Evolutionary conservation across 495 filamentous ascomycete genomes (phyloP).

Genomic region (Extremus antarcticus): DNA sequence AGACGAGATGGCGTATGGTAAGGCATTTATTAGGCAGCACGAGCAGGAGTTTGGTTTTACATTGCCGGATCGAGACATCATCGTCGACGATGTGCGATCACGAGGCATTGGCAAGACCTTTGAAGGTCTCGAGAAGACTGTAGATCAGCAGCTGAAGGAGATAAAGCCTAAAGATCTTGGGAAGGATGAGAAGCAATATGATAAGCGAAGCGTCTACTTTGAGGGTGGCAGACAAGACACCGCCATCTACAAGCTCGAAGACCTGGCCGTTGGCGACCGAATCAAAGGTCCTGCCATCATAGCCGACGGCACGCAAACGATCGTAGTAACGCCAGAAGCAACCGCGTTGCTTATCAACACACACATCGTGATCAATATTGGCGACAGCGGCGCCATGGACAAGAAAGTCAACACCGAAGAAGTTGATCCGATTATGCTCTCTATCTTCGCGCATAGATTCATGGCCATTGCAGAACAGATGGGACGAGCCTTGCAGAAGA

Average conservation of each 20-base stretch:
- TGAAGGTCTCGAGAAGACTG: slow-evolving; percentile 63
- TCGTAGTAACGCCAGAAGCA: slow-evolving; percentile 76
- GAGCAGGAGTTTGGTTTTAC: slow-evolving; percentile 94
- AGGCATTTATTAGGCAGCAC: slow-evolving; percentile 76
- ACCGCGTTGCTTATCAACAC: slow-evolving; percentile 63
- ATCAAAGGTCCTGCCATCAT: slow-evolving; percentile 81
- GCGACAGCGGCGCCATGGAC: slow-evolving; percentile 45
- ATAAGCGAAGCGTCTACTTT: slow-evolving; percentile 53
- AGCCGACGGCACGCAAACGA: slow-evolving; percentile 91
- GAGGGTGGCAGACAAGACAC: slow-evolving; percentile 68
- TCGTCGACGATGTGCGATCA: slow-evolving; percentile 85
- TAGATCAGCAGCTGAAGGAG: slow-evolving; percentile 65
- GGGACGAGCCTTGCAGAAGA: slow-evolving; percentile 92
- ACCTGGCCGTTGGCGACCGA: slow-evolving; percentile 63
- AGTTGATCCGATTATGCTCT: slow-evolving; percentile 82
- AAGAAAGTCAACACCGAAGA: slow-evolving; percentile 38
- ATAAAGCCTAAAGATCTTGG: slow-evolving; percentile 43
- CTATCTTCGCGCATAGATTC: slow-evolving; percentile 91
- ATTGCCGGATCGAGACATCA: slow-evolving; percentile 75
- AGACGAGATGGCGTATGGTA: slow-evolving; percentile 66
- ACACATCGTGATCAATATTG: slow-evolving; percentile 63
- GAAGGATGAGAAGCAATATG: slow-evolving; percentile 45
- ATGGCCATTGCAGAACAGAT: slow-evolving; percentile 99
- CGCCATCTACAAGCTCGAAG: slow-evolving; percentile 72
- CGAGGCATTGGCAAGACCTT: slow-evolving; percentile 83